phyloP scores from a whole-genome alignment of 768 basidiomycete genomes.

The Panaeolus cyanescens region DNA sequence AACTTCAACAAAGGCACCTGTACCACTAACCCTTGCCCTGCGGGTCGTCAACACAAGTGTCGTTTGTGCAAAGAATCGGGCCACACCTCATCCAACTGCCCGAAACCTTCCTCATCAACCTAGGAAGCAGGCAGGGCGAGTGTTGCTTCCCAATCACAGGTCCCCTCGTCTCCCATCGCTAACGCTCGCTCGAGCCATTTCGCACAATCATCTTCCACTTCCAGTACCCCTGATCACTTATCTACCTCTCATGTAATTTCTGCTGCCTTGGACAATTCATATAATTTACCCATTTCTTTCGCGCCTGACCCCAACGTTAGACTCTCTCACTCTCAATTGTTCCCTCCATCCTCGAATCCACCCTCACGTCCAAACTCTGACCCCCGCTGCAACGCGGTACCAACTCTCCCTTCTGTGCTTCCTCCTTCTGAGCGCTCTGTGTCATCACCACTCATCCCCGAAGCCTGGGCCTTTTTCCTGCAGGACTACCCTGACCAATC shows the following conservation, averaged over 20 bases:
- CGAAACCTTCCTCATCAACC: background rate
- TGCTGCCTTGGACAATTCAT: too few relatives aligned
- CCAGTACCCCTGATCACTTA: background rate
- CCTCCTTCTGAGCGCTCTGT: conserved; percentile 4
- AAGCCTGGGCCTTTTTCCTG: conserved; percentile 23
- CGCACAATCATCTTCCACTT: background rate
- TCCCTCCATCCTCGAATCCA: conserved; percentile 2
- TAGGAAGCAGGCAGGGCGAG: conserved; percentile 3
- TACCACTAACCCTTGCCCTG: conserved; percentile 12
- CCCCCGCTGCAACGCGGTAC: conserved; percentile 20
- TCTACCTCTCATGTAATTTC: too few relatives aligned
- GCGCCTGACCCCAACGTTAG: background rate
- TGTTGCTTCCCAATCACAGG: background rate
- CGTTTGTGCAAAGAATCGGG: conserved; percentile 7
- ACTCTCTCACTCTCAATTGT: background rate
- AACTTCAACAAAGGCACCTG: conserved; percentile 17
- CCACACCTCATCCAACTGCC: conserved; percentile 9
- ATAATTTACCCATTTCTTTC: background rate
- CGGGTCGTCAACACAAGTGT: conserved; percentile 18
- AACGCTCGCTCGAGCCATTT: background rate
- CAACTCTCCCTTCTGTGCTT: background rate
- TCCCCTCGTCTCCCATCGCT: conserved; percentile 1
- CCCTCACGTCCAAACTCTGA: conserved; percentile 22
- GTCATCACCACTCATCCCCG: conserved; percentile 12
- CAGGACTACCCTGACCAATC: conserved; percentile 26